Percentiles rank a stretch among this genome's conserved stretches.
These are phyloP conservation scores for Aspergillus caelatus DNA, from an alignment of 2,329 filamentous ascomycete genomes.

Conservation along the genomic window DNA sequence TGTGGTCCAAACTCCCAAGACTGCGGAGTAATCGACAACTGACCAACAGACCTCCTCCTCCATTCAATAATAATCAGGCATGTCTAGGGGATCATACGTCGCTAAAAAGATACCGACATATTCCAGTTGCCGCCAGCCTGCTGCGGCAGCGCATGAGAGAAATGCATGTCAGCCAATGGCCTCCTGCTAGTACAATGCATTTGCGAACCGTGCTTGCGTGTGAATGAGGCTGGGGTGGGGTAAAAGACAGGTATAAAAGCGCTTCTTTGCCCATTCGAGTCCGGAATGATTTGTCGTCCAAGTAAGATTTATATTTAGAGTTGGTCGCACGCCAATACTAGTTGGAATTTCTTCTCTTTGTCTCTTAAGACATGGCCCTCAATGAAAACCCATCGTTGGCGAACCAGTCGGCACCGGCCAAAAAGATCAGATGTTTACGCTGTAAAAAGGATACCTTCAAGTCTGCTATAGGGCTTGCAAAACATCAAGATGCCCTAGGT, in stretches of 20 bases:
- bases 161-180: background rate
- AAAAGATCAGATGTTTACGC: conserved; percentile 1
- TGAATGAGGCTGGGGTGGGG: conserved; percentile 1
- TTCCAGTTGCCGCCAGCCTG: background rate
- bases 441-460: conserved; percentile 10
- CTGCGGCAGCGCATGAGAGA: background rate
- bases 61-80: too few relatives aligned
- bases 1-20: background rate
- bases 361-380: background rate
- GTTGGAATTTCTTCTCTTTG: background rate
- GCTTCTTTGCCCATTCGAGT: too few relatives aligned
- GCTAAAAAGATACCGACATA: background rate
- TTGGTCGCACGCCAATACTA: background rate
- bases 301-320: too few relatives aligned
- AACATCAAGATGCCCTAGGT: conserved; percentile 8
- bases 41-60: background rate
- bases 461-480: conserved; percentile 3
- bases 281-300: background rate
- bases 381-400: background rate
- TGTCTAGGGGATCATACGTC: too few relatives aligned
- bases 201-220: background rate
- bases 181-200: background rate
- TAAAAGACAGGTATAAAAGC: background rate
- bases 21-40: background rate
- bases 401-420: background rate